These are phyloP conservation scores for Uronychia setigera DNA, from an alignment of 73 alveolate genomes.

Conservation along the genomic window DNA sequence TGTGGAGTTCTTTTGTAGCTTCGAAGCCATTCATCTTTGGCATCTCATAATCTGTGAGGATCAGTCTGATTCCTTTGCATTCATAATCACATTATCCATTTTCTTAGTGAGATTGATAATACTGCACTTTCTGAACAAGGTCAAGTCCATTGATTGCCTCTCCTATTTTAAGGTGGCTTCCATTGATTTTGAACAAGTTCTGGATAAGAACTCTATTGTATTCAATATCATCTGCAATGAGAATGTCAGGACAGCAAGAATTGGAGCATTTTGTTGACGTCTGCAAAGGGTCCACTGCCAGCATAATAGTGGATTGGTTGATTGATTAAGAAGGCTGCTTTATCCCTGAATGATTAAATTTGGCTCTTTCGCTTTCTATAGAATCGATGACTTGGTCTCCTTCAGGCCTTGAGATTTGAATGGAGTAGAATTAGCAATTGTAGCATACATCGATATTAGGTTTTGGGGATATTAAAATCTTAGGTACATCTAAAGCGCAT, in stretches of 20 bases:
- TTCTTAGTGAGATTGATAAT: background rate
- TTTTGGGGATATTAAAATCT: no score
- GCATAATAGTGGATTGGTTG: no score
- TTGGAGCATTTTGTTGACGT: no score
- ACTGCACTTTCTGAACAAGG: background rate
- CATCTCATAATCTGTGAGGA: conserved; percentile 10
- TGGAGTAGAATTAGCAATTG: no score
- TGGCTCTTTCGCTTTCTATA: no score
- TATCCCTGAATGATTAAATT: no score
- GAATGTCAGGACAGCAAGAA: background rate
- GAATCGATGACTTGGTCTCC: no score
- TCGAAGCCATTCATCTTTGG: conserved; percentile 17
- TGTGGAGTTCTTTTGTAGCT: background rate
- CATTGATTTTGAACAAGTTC: background rate
- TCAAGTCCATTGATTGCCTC: background rate
- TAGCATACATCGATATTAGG: no score
- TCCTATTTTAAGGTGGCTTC: background rate
- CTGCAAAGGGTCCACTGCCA: no score
- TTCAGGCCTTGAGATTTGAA: no score
- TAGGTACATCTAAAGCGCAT: no score
- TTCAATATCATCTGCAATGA: background rate
- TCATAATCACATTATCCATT: background rate
- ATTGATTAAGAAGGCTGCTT: no score
- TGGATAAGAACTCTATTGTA: background rate
- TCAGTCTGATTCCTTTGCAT: background rate